A percentile compares a stretch with the other conserved stretches of the same genome.
Evolutionary conservation across 441 rosid species (phyloP).

Genomic region (Melastoma candidum): DNA sequence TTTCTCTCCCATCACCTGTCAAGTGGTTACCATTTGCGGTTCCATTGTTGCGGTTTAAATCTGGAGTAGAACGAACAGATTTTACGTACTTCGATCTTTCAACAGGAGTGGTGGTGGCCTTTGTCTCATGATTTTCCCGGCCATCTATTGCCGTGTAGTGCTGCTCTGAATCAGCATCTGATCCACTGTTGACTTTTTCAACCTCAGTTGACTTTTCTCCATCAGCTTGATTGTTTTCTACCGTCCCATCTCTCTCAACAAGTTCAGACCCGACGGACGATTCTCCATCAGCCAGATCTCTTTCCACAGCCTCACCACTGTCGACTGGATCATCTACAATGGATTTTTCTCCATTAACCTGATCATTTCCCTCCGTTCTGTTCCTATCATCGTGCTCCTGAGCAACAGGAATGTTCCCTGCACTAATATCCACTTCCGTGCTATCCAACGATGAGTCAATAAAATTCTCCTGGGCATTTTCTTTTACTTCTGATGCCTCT

Average conservation of each 20-base stretch:
- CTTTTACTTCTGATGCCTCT: no score
- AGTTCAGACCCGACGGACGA: no score
- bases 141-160: slow-evolving; percentile 40
- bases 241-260: no score
- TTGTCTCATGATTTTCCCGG: slow-evolving; percentile 34
- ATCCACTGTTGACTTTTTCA: slow-evolving; percentile 5
- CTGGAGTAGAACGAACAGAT: slow-evolving; percentile 68
- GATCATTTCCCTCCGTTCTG: slow-evolving; percentile 21
- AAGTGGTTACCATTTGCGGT: slow-evolving; percentile 19
- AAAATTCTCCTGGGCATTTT: neutral
- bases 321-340: slow-evolving; percentile 24
- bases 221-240: no score
- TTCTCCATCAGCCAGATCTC: no score
- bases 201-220: no score
- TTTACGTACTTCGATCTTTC: slow-evolving; percentile 57
- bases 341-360: slow-evolving; percentile 23
- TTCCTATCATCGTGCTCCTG: slow-evolving; percentile 8
- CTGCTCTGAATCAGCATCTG: slow-evolving; percentile 31
- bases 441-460: neutral
- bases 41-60: slow-evolving; percentile 36
- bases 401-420: neutral
- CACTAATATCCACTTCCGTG: neutral
- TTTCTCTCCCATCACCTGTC: slow-evolving; percentile 14
- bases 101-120: slow-evolving; percentile 24
- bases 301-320: neutral